phyloP scores from a whole-genome alignment of 768 basidiomycete species.

The Antrodiella citrinella region DNA sequence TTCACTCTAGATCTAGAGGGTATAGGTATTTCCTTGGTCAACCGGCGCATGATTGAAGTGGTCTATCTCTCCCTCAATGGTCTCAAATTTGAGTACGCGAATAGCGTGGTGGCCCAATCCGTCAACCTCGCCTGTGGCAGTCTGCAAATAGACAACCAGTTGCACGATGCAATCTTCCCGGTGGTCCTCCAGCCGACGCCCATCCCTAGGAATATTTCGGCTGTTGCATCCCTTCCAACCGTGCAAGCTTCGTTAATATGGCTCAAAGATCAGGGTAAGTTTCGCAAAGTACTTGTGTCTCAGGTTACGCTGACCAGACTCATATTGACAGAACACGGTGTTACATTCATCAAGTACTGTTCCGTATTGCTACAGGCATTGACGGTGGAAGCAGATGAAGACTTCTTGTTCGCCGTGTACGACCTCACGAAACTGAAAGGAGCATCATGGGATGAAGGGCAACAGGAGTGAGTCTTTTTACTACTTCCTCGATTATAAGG shows the following conservation, averaged over 20 bases:
- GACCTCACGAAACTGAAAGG: slow-evolving; percentile 90
- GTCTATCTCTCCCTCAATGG: slow-evolving; percentile 76
- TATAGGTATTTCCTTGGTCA: slow-evolving; percentile 87
- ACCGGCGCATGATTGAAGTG: slow-evolving; percentile 81
- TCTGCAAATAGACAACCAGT: slow-evolving; percentile 94
- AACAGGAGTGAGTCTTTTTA: slow-evolving; percentile 55
- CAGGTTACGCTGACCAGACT: slow-evolving; percentile 4
- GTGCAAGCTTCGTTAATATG: slow-evolving; percentile 83
- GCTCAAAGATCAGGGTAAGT: slow-evolving; percentile 85
- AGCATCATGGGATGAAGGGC: slow-evolving; percentile 77
- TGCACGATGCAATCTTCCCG: slow-evolving; percentile 92
- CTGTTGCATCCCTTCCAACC: slow-evolving; percentile 78
- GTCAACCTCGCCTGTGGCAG: slow-evolving; percentile 76
- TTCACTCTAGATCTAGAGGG: slow-evolving; percentile 78
- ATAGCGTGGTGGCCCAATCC: slow-evolving; percentile 72
- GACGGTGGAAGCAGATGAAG: slow-evolving; percentile 96
- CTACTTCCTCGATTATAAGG: not conserved
- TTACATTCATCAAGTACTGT: slow-evolving; percentile 96
- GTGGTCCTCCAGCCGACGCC: slow-evolving; percentile 94
- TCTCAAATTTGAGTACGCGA: slow-evolving; percentile 78
- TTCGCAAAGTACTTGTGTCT: not conserved
- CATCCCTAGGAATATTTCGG: slow-evolving; percentile 64
- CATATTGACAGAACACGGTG: slow-evolving; percentile 96
- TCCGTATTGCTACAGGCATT: slow-evolving; percentile 89
- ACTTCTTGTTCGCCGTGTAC: slow-evolving; percentile 85